phyloP scores from a whole-genome alignment of 805 yeast genomes.

The Tetrapisispora namnaoensis region DNA sequence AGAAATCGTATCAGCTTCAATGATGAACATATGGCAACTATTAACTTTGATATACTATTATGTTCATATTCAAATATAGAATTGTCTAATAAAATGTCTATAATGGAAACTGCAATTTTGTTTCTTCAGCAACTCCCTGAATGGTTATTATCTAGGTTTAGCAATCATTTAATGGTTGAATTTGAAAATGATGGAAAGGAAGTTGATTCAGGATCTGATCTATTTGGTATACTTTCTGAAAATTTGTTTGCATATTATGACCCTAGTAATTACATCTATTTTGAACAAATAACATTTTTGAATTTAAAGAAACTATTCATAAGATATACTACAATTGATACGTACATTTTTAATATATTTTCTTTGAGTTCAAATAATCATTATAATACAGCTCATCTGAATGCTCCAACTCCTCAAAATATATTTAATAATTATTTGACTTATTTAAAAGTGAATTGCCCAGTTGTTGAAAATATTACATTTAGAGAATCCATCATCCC shows the following conservation, averaged over 20 bases:
- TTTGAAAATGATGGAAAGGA: not conserved
- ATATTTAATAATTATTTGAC: slow-evolving; percentile 8
- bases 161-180: slow-evolving; percentile 6
- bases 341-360: slow-evolving; percentile 10
- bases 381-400: not conserved
- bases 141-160: not conserved
- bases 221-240: slow-evolving; percentile 12
- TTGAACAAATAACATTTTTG: slow-evolving; percentile 11
- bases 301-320: slow-evolving; percentile 7
- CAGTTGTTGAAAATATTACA: slow-evolving; percentile 7
- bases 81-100: not conserved
- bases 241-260: slow-evolving; percentile 5
- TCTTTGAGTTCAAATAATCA: slow-evolving; percentile 2
- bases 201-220: not conserved
- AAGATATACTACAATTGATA: slow-evolving; percentile 16
- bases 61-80: not conserved
- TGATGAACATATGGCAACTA: not conserved
- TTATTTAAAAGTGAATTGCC: slow-evolving; percentile 7
- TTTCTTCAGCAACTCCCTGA: not conserved
- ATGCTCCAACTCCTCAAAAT: slow-evolving; percentile 6
- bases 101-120: not conserved
- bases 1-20: not conserved
- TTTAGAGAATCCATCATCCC: slow-evolving; percentile 6
- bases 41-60: not conserved
- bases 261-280: not conserved